Percentiles rank a stretch among this genome's conserved stretches.
Evolutionary conservation across 1,139 yeast genomes (phyloP).

Genomic region (Kazachstania sp.): DNA sequence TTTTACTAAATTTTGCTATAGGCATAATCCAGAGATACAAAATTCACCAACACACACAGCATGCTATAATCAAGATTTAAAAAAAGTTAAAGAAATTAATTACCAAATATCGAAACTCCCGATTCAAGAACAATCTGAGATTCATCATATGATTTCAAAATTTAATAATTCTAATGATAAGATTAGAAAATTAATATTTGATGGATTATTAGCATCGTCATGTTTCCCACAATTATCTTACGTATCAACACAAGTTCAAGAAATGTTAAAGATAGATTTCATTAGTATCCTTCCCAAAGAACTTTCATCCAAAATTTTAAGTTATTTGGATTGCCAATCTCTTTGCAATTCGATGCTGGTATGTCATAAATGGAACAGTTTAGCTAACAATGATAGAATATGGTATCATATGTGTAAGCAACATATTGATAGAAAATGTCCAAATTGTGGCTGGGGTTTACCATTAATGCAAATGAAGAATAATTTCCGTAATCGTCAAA

Average conservation of each 20-base stretch:
- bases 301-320: constrained; percentile 70
- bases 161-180: constrained; percentile 38
- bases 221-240: constrained; percentile 90
- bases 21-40: constrained; percentile 73
- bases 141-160: constrained; percentile 41
- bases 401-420: constrained; percentile 99
- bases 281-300: constrained; percentile 80
- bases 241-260: constrained; percentile 69
- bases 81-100: constrained; percentile 45
- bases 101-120: constrained; percentile 62
- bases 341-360: constrained; percentile 92
- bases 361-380: constrained; percentile 68
- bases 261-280: constrained; percentile 80
- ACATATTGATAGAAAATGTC: constrained; percentile 93
- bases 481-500: constrained; percentile 6
- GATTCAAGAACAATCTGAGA: constrained; percentile 75
- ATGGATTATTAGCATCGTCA: constrained; percentile 80
- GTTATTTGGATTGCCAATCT: constrained; percentile 85
- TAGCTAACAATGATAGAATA: constrained; percentile 93
- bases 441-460: constrained; percentile 98
- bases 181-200: constrained; percentile 56
- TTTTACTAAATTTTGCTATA: constrained; percentile 57
- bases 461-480: constrained; percentile 78
- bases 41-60: constrained; percentile 32
- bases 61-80: constrained; percentile 47